phyloP scores from a whole-genome alignment of 495 filamentous ascomycete genomes.

The Glonium stellatum region DNA sequence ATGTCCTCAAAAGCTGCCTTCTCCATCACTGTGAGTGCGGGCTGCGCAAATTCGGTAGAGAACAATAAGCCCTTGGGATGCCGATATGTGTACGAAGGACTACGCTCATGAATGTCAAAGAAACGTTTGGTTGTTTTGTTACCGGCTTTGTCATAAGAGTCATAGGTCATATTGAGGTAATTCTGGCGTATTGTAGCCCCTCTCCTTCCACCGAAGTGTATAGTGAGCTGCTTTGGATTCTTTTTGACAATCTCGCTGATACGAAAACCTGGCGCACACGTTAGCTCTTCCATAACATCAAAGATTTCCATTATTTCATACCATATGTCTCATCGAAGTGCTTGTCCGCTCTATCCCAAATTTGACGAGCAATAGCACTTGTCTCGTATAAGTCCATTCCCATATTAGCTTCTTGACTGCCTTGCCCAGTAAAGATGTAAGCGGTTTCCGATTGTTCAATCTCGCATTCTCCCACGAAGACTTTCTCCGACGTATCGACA shows the following conservation, averaged over 20 bases:
- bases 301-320: constrained; percentile 36
- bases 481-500: constrained; percentile 89
- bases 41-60: constrained; percentile 97
- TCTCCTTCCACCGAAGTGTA: constrained; percentile 93
- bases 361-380: constrained; percentile 87
- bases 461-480: constrained; percentile 88
- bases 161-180: constrained; percentile 99
- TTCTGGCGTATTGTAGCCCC: constrained; percentile 96
- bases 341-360: constrained; percentile 96
- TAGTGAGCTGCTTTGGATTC: constrained; percentile 97
- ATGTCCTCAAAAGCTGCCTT: constrained; percentile 99
- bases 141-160: constrained; percentile 84
- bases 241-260: constrained; percentile 99
- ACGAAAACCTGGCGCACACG: constrained; percentile 59
- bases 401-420: constrained; percentile 98
- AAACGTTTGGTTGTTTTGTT: constrained; percentile 96
- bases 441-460: constrained; percentile 96
- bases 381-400: constrained; percentile 96
- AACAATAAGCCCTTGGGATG: constrained; percentile 93
- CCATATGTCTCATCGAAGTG: constrained; percentile 99
- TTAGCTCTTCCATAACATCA: constrained; percentile 35
- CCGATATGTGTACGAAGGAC: constrained; percentile 91
- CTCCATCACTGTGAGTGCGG: constrained; percentile 96
- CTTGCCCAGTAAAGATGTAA: constrained; percentile 98
- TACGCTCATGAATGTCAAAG: constrained; percentile 88